Evolutionary conservation across 164 flowering plant species (phyloP).

Genomic region (Houttuynia cordata): DNA sequence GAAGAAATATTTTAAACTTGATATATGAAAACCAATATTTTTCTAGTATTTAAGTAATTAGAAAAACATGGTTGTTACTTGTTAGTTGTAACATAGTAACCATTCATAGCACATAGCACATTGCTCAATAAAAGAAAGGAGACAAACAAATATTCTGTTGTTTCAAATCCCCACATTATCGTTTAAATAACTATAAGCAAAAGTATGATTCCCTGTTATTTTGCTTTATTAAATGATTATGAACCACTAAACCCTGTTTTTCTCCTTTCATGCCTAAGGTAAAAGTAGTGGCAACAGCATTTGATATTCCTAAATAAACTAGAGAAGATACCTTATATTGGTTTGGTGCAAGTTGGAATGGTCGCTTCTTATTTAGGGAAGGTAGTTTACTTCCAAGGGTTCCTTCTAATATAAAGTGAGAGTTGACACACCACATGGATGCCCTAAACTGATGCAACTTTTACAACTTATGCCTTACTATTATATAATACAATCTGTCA

Average conservation of each 20-base stretch:
- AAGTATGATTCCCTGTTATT: not conserved
- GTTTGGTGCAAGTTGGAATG: no score
- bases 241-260: not conserved
- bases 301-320: not conserved
- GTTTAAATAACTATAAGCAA: not conserved
- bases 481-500: not conserved
- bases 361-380: not conserved
- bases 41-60: not conserved
- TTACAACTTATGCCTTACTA: not conserved
- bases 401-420: not conserved
- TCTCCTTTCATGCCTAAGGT: no score
- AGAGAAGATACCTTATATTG: not conserved
- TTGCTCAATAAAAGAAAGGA: no score
- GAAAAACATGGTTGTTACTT: not conserved
- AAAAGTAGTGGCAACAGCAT: conserved; percentile 1
- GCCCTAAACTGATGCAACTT: not conserved
- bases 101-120: no score
- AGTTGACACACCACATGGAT: conserved; percentile 3
- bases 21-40: no score
- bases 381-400: not conserved
- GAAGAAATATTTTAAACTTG: no score
- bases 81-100: not conserved
- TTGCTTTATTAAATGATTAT: not conserved
- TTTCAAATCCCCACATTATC: not conserved
- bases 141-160: no score